Conservation (phyloP, 2,329 filamentous ascomycete genomes). For the Lecanoromycetidae sp. region DNA sequence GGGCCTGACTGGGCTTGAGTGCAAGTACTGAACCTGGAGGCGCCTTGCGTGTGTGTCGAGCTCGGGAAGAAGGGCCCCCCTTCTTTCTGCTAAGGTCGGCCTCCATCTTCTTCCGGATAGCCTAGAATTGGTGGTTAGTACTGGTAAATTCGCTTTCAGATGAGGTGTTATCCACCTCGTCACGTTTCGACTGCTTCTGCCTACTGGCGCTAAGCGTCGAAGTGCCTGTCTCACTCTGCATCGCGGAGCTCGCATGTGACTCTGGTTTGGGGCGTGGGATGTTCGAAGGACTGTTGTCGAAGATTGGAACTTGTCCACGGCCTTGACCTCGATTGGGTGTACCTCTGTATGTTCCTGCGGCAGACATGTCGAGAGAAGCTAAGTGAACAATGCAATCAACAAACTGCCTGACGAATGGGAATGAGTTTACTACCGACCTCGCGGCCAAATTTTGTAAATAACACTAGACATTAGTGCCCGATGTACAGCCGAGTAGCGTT, state of each 20-base stretch:
- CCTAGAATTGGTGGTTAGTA: slow-evolving; percentile 42
- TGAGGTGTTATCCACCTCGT: slow-evolving; percentile 57
- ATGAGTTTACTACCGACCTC: no score
- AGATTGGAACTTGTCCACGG: slow-evolving; percentile 41
- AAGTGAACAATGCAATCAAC: slow-evolving; percentile 5
- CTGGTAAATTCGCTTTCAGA: slow-evolving; percentile 3
- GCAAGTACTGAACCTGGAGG: slow-evolving; percentile 92
- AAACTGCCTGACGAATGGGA: not conserved
- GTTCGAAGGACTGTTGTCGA: slow-evolving; percentile 44
- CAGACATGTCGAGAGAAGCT: slow-evolving; percentile 37
- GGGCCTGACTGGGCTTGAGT: slow-evolving; percentile 83
- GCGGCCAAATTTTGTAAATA: no score
- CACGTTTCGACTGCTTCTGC: slow-evolving; percentile 91
- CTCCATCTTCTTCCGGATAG: slow-evolving; percentile 93
- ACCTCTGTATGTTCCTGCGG: slow-evolving; percentile 45
- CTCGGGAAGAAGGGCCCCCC: slow-evolving; percentile 60
- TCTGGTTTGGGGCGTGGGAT: slow-evolving; percentile 53
- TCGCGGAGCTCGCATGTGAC: slow-evolving; percentile 27
- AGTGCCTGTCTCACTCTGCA: slow-evolving; percentile 39
- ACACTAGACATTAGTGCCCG: no score
- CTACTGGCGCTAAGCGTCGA: slow-evolving; percentile 83
- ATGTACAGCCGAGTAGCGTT: no score
- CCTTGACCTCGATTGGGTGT: slow-evolving; percentile 43
- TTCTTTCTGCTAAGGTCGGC: slow-evolving; percentile 97
- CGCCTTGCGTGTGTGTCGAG: slow-evolving; percentile 79